Evolutionary conservation across 1,139 yeast species (phyloP).

Genomic region (Yamadazyma spencermartinsiae): DNA sequence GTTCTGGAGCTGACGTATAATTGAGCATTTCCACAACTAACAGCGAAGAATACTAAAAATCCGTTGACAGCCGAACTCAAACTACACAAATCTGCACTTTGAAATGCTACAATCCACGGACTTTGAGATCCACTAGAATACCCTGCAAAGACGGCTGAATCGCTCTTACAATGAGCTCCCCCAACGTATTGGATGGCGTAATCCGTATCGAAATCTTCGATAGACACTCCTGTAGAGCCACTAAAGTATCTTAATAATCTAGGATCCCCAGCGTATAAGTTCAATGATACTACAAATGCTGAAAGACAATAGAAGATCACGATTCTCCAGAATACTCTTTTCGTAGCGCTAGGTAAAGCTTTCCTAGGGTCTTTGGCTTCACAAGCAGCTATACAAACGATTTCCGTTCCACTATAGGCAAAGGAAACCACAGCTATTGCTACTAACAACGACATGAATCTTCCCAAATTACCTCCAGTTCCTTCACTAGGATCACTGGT

Average conservation of each 20-base stretch:
- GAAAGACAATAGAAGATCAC: slow-evolving; percentile 67
- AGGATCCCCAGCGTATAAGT: slow-evolving; percentile 75
- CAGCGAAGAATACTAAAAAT: slow-evolving; percentile 69
- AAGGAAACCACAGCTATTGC: slow-evolving; percentile 68
- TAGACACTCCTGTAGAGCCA: slow-evolving; percentile 33
- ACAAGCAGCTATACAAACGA: slow-evolving; percentile 83
- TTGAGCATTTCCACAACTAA: slow-evolving; percentile 76
- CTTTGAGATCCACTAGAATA: slow-evolving; percentile 63
- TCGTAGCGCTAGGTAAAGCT: slow-evolving; percentile 77
- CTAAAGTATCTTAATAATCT: slow-evolving; percentile 56
- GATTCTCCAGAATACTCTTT: slow-evolving; percentile 71
- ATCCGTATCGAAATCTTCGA: slow-evolving; percentile 24
- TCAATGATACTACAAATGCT: slow-evolving; percentile 69
- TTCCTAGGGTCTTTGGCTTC: slow-evolving; percentile 82
- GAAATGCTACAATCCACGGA: slow-evolving; percentile 82
- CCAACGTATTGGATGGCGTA: slow-evolving; percentile 42
- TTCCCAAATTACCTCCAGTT: slow-evolving; percentile 63
- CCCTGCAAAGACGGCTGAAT: slow-evolving; percentile 44
- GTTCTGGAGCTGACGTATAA: slow-evolving; percentile 80
- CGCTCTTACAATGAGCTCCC: slow-evolving; percentile 36
- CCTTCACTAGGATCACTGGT: slow-evolving; percentile 45
- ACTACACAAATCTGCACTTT: slow-evolving; percentile 63
- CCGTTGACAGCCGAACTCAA: slow-evolving; percentile 65
- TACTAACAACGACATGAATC: slow-evolving; percentile 62
- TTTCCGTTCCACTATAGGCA: slow-evolving; percentile 79